phyloP scores from a whole-genome alignment of 1,284 basidiomycete species.

The Megacollybia platyphylla region DNA sequence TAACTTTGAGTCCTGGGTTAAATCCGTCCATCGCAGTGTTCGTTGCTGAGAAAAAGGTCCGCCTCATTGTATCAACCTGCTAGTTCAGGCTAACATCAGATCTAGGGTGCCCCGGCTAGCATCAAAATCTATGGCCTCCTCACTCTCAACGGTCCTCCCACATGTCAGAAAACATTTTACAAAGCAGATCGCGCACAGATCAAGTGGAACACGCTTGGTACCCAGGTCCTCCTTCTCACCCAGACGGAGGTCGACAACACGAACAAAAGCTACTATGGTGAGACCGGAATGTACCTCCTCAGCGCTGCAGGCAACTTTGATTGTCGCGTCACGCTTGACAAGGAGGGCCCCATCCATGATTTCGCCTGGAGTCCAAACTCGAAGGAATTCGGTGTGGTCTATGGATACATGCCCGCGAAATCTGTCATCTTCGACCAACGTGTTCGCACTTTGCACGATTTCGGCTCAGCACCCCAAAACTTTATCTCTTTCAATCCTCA shows the following conservation, averaged over 20 bases:
- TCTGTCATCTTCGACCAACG: slow-evolving; percentile 86
- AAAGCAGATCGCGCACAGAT: slow-evolving; percentile 91
- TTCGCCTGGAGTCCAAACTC: slow-evolving; percentile 96
- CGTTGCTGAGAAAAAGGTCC: slow-evolving; percentile 84
- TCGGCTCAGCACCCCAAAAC: slow-evolving; percentile 83
- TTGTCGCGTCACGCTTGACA: slow-evolving; percentile 85
- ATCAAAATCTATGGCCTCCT: slow-evolving; percentile 77
- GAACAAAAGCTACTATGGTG: slow-evolving; percentile 97
- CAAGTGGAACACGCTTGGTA: slow-evolving; percentile 94
- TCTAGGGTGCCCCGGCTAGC: slow-evolving; percentile 79
- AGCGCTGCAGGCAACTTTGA: slow-evolving; percentile 95
- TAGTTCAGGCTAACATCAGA: slow-evolving; percentile 1
- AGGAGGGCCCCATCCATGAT: slow-evolving; percentile 96
- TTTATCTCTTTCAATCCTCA: slow-evolving; percentile 94
- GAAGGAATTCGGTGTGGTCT: slow-evolving; percentile 92
- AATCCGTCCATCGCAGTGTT: slow-evolving; percentile 85
- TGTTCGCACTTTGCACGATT: slow-evolving; percentile 82
- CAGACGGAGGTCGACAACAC: slow-evolving; percentile 96
- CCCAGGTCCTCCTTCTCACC: slow-evolving; percentile 78
- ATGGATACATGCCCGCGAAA: slow-evolving; percentile 97
- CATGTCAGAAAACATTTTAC: slow-evolving; percentile 85
- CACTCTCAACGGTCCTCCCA: slow-evolving; percentile 46
- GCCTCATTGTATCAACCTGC: slow-evolving; percentile 7
- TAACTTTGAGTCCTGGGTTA: slow-evolving; percentile 71
- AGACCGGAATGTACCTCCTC: slow-evolving; percentile 90